Evolutionary conservation across 495 filamentous ascomycete genomes (phyloP), one percentile per base, ranked within the genome.

Genomic region (Letharia lupina): DNA sequence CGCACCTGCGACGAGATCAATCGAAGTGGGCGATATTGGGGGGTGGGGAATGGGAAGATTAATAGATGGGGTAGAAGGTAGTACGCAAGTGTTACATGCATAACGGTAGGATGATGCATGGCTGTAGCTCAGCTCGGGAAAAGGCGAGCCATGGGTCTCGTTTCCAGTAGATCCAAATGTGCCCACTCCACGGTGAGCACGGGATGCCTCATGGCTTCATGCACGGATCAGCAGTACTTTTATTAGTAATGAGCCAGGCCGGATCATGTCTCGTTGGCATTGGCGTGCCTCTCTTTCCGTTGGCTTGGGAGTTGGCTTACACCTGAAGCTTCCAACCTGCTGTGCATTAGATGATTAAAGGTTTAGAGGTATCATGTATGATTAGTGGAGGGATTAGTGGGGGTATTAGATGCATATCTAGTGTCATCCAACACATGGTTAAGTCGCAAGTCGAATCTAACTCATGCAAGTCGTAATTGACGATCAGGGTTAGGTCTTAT

Each of bases 231-330:
- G 13, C 54, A 35, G 37, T 18, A 28, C 23, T 1, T 28, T 28
- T 28, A 28, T 0, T 28, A 28, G 1, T 28, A 28, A 28, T 10
- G 3, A 10, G 54, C 28, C 28, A 2, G 0, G n/a, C 13, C 12
- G 5, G 48, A 28, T 52, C n/a, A 33, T 56, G 28, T 56, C 52
- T 8, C 6, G 54, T 57, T 57, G 54, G 33, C 33, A 18, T 20
- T 57, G 15, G 54, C 54, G 54, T 57, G 33, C 54, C 54, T 15
- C 52, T 56, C 28, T 56, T 28, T 28, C 23, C 54, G 54, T 57
- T 57, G 54, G 54, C 7, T 5, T 57, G 33, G 33, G 23, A 28
- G 23, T 28, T 28, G 23, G 54, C 54, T 57, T 57, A 37, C 1
- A 57, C 0, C 7, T 20, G 16, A 33, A 18, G 48, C 23, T 31